Conservation (phyloP, 2,329 filamentous ascomycete genomes). For the Aureobasidium melanogenum region DNA sequence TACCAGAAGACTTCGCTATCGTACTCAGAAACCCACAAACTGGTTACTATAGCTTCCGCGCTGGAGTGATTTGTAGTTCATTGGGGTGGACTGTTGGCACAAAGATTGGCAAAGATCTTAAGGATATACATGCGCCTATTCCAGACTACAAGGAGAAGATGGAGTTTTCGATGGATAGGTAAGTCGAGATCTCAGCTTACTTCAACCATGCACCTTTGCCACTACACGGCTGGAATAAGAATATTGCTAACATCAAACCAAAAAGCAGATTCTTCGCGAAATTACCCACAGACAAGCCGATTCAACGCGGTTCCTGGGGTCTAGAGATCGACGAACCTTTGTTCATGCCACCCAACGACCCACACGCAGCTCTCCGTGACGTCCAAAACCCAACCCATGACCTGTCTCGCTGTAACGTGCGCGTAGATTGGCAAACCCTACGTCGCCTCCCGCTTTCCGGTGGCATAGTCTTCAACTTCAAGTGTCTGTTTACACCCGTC, state of each 20-base stretch:
- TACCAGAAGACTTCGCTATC: constrained; percentile 78
- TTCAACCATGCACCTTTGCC: neutral
- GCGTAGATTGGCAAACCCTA: constrained; percentile 84
- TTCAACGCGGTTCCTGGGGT: constrained; percentile 79
- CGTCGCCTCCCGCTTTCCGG: constrained; percentile 68
- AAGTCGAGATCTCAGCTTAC: constrained; percentile 21
- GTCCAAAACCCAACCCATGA: constrained; percentile 32
- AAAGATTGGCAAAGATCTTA: constrained; percentile 63
- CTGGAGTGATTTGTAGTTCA: constrained; percentile 68
- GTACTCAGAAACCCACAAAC: constrained; percentile 62
- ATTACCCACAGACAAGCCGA: constrained; percentile 63
- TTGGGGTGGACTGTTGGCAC: constrained; percentile 69
- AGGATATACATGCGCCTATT: constrained; percentile 63
- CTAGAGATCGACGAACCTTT: constrained; percentile 67
- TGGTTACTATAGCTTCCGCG: constrained; percentile 65
- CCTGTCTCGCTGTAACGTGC: constrained; percentile 54
- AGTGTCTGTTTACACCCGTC: constrained; percentile 71
- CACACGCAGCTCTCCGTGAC: too few species aligned
- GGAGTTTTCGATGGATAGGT: constrained; percentile 80
- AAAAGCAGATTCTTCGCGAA: constrained; percentile 65
- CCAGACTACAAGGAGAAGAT: constrained; percentile 84
- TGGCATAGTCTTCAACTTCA: constrained; percentile 79
- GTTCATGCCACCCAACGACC: constrained; percentile 49
- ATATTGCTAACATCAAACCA: neutral
- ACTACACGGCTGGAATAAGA: neutral